Evolutionary conservation across 2,329 filamentous ascomycete species (phyloP), one percentile per base, ranked within the genome.

Genomic region (Cladosporium sp.): DNA sequence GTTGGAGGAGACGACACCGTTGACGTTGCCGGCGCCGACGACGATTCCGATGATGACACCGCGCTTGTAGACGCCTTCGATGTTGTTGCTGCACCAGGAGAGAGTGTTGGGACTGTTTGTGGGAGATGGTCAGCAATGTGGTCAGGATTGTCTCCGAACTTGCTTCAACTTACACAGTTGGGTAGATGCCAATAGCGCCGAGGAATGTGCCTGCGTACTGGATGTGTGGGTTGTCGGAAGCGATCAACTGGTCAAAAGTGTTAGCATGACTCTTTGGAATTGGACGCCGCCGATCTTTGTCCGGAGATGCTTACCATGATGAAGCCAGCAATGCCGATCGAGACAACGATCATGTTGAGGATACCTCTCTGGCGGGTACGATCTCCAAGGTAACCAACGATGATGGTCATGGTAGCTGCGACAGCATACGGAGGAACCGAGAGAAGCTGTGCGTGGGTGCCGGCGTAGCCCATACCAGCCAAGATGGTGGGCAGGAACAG

Each of bases 11-110:
- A 97, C 90, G 28, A 97, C 87, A 44, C 93, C 93, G 75, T 96
- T 96, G 59, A 97, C 82, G 74, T 97, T 97, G 34, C 93, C 93
- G 91, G 92, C 96, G 32, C 79, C 93, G 68, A 97, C 96, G 62
- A 97, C 90, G 68, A 96, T 88, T 0, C 93, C 93, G 0, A 97
- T 80, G 0, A 92, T 91, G 15, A 97, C 90, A 49, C 92, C 93
- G 44, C 93, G 87, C 82, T 97, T 97, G 80, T 96, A 96, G 2
- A 94, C 91, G 18, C 93, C 90, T 78, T 97, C 93, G 49, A 89
- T 86, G 69, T 97, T 97, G 80, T 97, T 97, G 59, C 89, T 88
- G 30, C 90, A 84, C 93, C 93, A 97, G 2, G 89, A 89, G 68
- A 97, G 92, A 0, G 92, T 96, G 75, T 96, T 95, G 10, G 92